Base-by-base conservation (phyloP, 768 basidiomycete species). In the Glaciozyma antarctica region DNA sequence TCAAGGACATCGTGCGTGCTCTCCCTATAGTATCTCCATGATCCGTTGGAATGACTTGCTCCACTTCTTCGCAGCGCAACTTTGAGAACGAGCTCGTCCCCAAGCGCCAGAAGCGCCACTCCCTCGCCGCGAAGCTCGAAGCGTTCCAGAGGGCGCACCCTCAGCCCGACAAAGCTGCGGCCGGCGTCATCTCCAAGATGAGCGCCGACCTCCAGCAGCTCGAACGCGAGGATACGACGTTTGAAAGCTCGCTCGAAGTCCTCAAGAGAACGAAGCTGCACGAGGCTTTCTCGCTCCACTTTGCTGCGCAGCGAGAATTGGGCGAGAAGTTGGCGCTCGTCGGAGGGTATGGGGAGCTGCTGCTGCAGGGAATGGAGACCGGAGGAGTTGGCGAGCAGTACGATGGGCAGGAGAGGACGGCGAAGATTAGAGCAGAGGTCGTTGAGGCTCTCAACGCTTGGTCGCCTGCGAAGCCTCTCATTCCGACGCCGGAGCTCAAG, bases 281-380 rank as follows among this genome's bases (percentile, higher is more conserved):
- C 43, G 67, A 74, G 55, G 28, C 57, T 6, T 72, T 69, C 52
- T 2, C 64, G 15, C 34, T 63, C 21, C 65, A 72, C 53, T 69
- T 71, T 43, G 32, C 47, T 21, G 70, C 65, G 21, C 57, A 70
- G 52, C 44, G 57, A 24, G 70, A 71, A 24, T 52, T 71, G 2
- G 71, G 68, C 19, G 73, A 72, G 58, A 74, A 74, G 64, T 48
- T 63, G 21, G 67, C 68, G 5, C 61, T 72, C 58, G 52, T 74
- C 26, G 59, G 59, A 5, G 49, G 60, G 32, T 72, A 72, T 44
- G 73, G 73, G 21, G 62, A 65, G 41, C 21, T 64, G 8, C 66
- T 74, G 16, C 24, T 71, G 10, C 64, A 65, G 22, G 68, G 64
- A 0, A 65, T 72, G 63, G 65, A 69, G 45, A 55, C 47, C 15